Evolutionary conservation across 2,329 filamentous ascomycete genomes (phyloP).

Genomic region (Aspergillus sclerotialis): DNA sequence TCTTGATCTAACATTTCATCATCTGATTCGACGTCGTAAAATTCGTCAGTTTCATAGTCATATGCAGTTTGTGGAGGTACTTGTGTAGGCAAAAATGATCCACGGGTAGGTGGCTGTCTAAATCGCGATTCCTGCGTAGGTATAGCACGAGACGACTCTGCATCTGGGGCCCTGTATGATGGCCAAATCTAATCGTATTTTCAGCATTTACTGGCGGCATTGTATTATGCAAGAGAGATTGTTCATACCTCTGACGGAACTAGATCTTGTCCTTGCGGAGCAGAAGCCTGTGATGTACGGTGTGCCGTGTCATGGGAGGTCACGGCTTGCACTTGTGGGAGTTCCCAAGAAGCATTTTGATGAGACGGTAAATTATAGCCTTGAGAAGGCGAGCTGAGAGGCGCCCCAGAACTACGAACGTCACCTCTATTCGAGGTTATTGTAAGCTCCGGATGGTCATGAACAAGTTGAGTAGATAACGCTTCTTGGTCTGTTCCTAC

Average conservation of each 20-base stretch:
- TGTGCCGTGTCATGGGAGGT: not conserved
- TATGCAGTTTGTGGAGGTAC: not conserved
- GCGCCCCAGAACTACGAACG: not conserved
- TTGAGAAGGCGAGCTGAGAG: not conserved
- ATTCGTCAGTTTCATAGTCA: not conserved
- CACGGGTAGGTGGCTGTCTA: not conserved
- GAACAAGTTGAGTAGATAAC: not conserved
- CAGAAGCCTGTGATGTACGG: not conserved
- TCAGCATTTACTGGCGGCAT: not conserved
- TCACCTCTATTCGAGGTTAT: too few relatives aligned
- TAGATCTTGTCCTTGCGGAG: not conserved
- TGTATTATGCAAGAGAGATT: not conserved
- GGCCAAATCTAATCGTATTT: not conserved
- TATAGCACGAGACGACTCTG: not conserved
- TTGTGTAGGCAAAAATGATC: not conserved
- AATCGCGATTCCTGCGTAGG: not conserved
- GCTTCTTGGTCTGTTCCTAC: not conserved
- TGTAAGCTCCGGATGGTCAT: too few relatives aligned
- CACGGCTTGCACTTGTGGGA: not conserved
- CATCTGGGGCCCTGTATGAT: not conserved
- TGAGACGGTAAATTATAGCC: not conserved
- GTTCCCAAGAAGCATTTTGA: not conserved
- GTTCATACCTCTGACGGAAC: not conserved
- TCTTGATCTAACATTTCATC: slow-evolving; percentile 31
- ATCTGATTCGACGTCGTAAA: not conserved